Conservation (phyloP, 2,329 filamentous ascomycete species). For the Aspergillus sp. region DNA sequence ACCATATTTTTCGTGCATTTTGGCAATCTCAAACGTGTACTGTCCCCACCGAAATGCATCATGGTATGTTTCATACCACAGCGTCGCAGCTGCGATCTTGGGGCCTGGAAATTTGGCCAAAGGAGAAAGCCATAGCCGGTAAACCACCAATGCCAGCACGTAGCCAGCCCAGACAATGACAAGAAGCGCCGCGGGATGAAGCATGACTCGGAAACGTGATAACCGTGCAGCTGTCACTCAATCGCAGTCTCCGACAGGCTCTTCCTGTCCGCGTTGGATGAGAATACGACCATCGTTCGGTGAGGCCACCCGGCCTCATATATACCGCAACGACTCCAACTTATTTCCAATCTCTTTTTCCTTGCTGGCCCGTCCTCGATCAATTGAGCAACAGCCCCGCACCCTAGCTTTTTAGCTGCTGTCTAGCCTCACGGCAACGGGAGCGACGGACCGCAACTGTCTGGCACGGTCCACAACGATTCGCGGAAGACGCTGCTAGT, state of each 20-base stretch:
- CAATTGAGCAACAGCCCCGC: no score
- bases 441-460: neutral
- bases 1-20: conserved; percentile 26
- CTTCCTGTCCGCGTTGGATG: no score
- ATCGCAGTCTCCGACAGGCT: no score
- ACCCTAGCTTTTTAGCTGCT: no score
- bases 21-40: conserved; percentile 23
- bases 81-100: conserved; percentile 23
- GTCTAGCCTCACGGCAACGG: no score
- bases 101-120: conserved; percentile 25
- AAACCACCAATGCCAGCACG: neutral
- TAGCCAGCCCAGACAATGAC: neutral
- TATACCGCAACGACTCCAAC: no score
- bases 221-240: no score
- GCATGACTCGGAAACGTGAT: neutral
- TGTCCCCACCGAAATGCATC: conserved; percentile 19
- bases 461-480: neutral
- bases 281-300: no score
- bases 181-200: neutral
- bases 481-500: neutral
- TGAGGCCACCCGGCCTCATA: no score
- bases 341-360: no score
- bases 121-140: conserved; percentile 16
- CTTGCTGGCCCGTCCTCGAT: no score
- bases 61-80: conserved; percentile 27